Evolutionary conservation across 2,329 filamentous ascomycete genomes (phyloP), one percentile per base, ranked within the genome.

Genomic region (Nakataea oryzae): DNA sequence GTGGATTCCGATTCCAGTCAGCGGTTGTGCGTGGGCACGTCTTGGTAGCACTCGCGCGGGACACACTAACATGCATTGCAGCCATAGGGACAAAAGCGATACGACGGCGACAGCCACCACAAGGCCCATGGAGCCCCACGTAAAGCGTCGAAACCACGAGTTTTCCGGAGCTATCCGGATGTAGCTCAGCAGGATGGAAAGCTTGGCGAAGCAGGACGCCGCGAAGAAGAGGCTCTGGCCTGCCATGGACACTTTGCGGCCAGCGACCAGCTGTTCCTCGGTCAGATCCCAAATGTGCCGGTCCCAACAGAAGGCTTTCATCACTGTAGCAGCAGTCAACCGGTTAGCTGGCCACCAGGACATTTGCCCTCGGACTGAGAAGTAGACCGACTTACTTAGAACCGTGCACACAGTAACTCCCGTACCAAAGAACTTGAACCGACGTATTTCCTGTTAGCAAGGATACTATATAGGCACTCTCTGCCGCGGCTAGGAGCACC

Each of bases 151-250:
- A 58, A 77, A 75, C 69, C 66, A 68, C 2, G 71, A 72, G 4
- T 67, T 64, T 12, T 63, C 60, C 0, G 71, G 70, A 1, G 74
- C 75, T n/a, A 78, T 73, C 13, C 76, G 69, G 2, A 77, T 68
- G 62, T 78, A 78, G 32, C 73, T 74, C 3, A 71, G 62, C 2
- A 78, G 69, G 32, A 78, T 78, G 1, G 76, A 78, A 2, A 73
- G 61, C 63, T 78, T 78, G 24, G 74, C 70, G 1, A 79, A 69
- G 63, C 78, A 78, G 0, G 77, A 76, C 0, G 74, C 74, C 0
- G 76, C 61, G 0, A 76, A 70, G 29, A 79, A 69, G 66, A 79
- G 78, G 14, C 70, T 64, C 65, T 78, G 76, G 26, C 72, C 72
- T 5, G 70, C 69, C 9, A 78, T 66, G 64, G 75, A 76, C 28